Conservation (phyloP, 2,329 filamentous ascomycete genomes). For the Fusarium ambrosium region DNA sequence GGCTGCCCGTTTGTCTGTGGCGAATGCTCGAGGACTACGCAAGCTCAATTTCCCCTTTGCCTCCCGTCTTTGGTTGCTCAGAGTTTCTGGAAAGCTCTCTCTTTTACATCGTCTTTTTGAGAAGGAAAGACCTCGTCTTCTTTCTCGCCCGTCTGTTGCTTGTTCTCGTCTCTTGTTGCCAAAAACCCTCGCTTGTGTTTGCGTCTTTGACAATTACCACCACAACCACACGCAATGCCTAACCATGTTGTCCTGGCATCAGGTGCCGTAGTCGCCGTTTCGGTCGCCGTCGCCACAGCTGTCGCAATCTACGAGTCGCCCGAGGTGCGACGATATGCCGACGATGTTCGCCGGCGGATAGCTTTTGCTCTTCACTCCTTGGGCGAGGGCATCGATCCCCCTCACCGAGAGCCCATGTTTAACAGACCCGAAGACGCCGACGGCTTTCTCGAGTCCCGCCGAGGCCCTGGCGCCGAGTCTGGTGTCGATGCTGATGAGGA, state of each 20-base stretch:
- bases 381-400: conserved; percentile 68
- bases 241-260: conserved; percentile 68
- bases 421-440: conserved; percentile 77
- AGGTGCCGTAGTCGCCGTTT: conserved; percentile 70
- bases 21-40: conserved; percentile 39
- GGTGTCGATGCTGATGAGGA: conserved; percentile 74
- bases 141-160: conserved; percentile 4
- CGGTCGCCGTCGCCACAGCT: conserved; percentile 69
- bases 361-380: conserved; percentile 71
- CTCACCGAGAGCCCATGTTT: conserved; percentile 67
- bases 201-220: conserved; percentile 8
- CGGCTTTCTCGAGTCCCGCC: conserved; percentile 70
- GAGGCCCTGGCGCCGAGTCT: conserved; percentile 55
- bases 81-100: conserved; percentile 22
- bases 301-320: conserved; percentile 75
- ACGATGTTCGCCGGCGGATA: conserved; percentile 72
- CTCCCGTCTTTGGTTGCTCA: conserved; percentile 14
- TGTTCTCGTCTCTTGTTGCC: conserved; percentile 15
- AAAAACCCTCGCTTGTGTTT: conserved; percentile 14
- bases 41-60: conserved; percentile 40
- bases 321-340: conserved; percentile 72
- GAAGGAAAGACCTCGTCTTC: conserved; percentile 1
- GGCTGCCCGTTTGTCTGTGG: conserved; percentile 29
- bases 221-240: conserved; percentile 60
- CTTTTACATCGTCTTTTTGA: neutral